Evolutionary conservation across 306 rosid species (phyloP), one percentile per base, ranked within the genome.

Genomic region (Ceratonia siliqua): DNA sequence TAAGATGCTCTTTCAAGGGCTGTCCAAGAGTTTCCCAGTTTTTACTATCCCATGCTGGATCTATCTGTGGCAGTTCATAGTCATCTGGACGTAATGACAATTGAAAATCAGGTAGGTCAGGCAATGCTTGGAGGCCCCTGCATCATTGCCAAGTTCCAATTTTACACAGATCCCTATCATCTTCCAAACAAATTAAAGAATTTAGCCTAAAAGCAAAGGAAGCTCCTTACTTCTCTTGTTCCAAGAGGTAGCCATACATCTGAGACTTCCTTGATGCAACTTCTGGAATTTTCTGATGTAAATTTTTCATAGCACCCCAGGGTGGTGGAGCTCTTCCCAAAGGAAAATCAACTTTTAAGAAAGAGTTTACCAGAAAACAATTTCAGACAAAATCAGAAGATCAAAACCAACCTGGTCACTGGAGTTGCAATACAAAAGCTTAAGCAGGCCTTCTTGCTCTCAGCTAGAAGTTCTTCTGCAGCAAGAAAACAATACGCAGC

Each of bases 401-500:
- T 73, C 27, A 10, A 75, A 56, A 80, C 82, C 61, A 76, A 90
- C 95, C 99, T 92, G 73, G 92, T 94, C 15, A 87, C 96, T 25
- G 99, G 98, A 75, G 87, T 74, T 77, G 96, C 93, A 59, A 94
- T 88, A 82, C 93, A 92, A 78, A 88, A 92, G 88, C 87, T 89
- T 69, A 94, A 74, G 83, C 93, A 86, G 17, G 92, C 92, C 80
- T 87, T 94, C 87, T 87, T 94, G 89, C 99, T 85, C 87, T 92
- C 98, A 12, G 77, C 70, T 14, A 90, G 79, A 80, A 94, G 84
- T 81, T 92, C 90, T 85, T 92, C 96, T 10, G 99, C 95, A 2
- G 98, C 96, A 71, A 94, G 97, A 82, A 94, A 94, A 79, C 99
- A 90, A 25, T 93, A 90, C 25, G 87, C 89, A 0, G 96, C 99